Conservation (phyloP, 495 filamentous ascomycete species). For the Aspergillus taichungensis region DNA sequence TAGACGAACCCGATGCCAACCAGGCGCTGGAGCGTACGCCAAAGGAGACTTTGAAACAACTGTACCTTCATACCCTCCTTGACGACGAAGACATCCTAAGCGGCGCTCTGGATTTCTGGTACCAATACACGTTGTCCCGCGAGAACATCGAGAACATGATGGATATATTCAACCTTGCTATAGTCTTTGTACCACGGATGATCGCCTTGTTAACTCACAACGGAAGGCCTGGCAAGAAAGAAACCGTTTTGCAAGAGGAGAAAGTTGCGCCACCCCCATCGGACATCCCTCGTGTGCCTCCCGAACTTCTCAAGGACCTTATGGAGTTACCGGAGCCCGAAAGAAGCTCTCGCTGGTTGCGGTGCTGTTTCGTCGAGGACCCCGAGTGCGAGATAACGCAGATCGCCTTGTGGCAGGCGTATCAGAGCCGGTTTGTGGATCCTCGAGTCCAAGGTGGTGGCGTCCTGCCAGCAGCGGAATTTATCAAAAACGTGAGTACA, state of each 20-base stretch:
- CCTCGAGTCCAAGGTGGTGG: slow-evolving; percentile 39
- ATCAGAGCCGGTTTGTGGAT: slow-evolving; percentile 70
- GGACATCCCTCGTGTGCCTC: slow-evolving; percentile 67
- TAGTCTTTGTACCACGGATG: slow-evolving; percentile 62
- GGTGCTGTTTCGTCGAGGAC: slow-evolving; percentile 70
- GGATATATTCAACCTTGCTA: slow-evolving; percentile 51
- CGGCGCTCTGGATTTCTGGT: slow-evolving; percentile 86
- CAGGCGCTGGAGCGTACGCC: slow-evolving; percentile 63
- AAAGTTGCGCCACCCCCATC: slow-evolving; percentile 40
- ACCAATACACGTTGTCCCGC: slow-evolving; percentile 80
- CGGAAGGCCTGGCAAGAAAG: slow-evolving; percentile 34
- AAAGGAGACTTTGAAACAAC: slow-evolving; percentile 49
- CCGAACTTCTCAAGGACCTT: slow-evolving; percentile 67
- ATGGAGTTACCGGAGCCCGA: slow-evolving; percentile 74
- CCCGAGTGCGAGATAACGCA: slow-evolving; percentile 80
- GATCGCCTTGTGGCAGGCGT: slow-evolving; percentile 93
- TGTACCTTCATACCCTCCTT: slow-evolving; percentile 73
- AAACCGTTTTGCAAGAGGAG: slow-evolving; percentile 37
- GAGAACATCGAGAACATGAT: slow-evolving; percentile 74
- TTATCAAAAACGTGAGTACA: slow-evolving; percentile 88
- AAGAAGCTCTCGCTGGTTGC: slow-evolving; percentile 73
- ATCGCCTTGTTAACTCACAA: slow-evolving; percentile 65
- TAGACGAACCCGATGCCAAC: slow-evolving; percentile 61
- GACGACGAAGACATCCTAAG: slow-evolving; percentile 87
- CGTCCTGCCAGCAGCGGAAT: slow-evolving; percentile 81